These are phyloP conservation scores for Gossypium arboreum DNA, from an alignment of 345 rosid species.

Conservation along the genomic window DNA sequence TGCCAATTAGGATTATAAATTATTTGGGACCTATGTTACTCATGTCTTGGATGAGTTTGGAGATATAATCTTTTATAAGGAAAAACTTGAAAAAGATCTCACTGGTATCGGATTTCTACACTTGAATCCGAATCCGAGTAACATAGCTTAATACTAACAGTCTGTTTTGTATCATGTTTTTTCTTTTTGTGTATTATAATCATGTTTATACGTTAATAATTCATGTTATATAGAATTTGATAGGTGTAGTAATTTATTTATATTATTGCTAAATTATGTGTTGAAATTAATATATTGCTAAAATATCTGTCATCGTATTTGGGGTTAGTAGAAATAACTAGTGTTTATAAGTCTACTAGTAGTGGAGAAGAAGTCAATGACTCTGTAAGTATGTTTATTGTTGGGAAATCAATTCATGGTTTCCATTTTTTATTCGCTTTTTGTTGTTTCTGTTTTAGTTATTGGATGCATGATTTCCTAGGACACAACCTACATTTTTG, in stretches of 20 bases:
- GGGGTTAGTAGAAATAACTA: no score
- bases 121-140: background rate
- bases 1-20: conserved; percentile 34
- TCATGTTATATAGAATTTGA: background rate
- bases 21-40: background rate
- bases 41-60: background rate
- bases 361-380: no score
- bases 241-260: background rate
- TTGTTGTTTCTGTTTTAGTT: no score
- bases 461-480: no score
- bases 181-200: background rate
- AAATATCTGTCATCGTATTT: no score
- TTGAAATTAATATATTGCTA: no score
- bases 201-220: background rate
- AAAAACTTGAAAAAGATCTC: background rate
- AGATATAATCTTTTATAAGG: background rate
- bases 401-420: no score
- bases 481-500: no score
- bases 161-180: background rate
- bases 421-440: no score
- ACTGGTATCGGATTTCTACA: background rate
- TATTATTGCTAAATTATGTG: no score
- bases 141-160: background rate
- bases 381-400: no score
- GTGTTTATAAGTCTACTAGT: no score